Conservation (phyloP, 2,329 filamentous ascomycete species). For the Hymenoscyphus fructigenus region DNA sequence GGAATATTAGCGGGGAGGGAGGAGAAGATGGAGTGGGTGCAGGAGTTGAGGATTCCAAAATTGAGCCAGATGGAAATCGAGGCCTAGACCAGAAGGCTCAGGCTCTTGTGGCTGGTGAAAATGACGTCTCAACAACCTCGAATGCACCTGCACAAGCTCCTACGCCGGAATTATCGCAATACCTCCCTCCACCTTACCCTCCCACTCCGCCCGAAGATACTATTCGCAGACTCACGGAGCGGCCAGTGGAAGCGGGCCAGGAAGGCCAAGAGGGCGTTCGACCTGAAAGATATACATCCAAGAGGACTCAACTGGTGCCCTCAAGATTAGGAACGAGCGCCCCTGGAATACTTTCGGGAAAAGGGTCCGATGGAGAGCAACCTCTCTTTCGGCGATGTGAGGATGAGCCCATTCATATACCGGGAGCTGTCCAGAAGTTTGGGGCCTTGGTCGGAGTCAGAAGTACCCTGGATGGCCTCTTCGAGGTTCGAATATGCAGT, state of each 20-base stretch:
- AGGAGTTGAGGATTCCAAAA: not conserved
- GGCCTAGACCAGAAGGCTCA: not conserved
- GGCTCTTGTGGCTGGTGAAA: too few relatives aligned
- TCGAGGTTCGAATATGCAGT: constrained; percentile 31
- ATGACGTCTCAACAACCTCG: not conserved
- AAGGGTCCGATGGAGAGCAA: constrained; percentile 10
- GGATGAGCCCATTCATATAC: constrained; percentile 32
- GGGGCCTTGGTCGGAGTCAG: constrained; percentile 26
- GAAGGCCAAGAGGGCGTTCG: constrained; percentile 1
- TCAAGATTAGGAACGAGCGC: constrained; percentile 16
- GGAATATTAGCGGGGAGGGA: not conserved
- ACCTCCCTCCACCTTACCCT: constrained; percentile 19
- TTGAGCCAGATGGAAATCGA: not conserved
- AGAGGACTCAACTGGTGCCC: constrained; percentile 21
- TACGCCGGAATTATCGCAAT: not conserved
- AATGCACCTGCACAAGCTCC: not conserved
- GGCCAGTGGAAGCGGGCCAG: not conserved
- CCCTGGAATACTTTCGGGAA: constrained; percentile 21
- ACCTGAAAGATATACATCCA: constrained; percentile 10
- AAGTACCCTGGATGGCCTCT: constrained; percentile 15
- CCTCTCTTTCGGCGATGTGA: constrained; percentile 26
- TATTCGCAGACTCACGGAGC: constrained; percentile 18
- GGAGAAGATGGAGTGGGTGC: not conserved
- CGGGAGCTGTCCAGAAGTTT: constrained; percentile 29
- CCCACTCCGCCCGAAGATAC: constrained; percentile 17